Base-by-base conservation (phyloP, 2,329 filamentous ascomycete species). In the Thermothelomyces thermophilus region DNA sequence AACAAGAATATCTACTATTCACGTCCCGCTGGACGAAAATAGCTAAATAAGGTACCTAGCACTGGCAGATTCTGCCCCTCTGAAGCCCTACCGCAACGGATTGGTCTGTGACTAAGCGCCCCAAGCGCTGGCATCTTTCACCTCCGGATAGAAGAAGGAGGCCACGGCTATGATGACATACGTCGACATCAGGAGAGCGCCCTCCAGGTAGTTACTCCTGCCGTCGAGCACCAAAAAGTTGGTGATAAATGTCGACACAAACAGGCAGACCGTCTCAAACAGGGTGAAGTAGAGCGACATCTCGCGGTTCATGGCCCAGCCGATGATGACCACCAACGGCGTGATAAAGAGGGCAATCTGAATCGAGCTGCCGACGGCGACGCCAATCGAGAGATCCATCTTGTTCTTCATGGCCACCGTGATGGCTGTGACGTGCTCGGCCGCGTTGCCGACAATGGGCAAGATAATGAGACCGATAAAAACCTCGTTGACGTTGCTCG, bases 221-320 rank as follows among this genome's bases (percentile, higher is more conserved):
- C 88, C 88, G 62, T 94, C 89, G 53, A 91, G 73, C 42, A 94
- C 88, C 52, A 94, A 70, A 64, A 93, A 94, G 68, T 91, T 93
- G 68, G 91, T 87, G 55, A 94, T 89, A 56, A 94, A 83, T 7
- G 89, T 83, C 45, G 82, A 86, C 45, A 91, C 81, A 67, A 94
- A 94, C 61, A 94, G 78, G 50, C 85, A 87, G 19, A 93, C 86
- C 0, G 88, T 94, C 75, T 94, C 88, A 67, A 94, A 95, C 42
- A 89, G 76, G 53, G 88, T 88, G 67, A 94, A 94, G 71, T 91
- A 90, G 30, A 94, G 75, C 24, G 84, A 79, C 82, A 87, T 86
- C n/a, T 82, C 73, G 52, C 77, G 77, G 53, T 74, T 68, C 65
- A 86, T 76, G 53, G 75, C 76, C 84, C 84, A 87, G n/a, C 83